phyloP scores from a whole-genome alignment of 1,284 basidiomycete genomes.

The Gomphus sp. region DNA sequence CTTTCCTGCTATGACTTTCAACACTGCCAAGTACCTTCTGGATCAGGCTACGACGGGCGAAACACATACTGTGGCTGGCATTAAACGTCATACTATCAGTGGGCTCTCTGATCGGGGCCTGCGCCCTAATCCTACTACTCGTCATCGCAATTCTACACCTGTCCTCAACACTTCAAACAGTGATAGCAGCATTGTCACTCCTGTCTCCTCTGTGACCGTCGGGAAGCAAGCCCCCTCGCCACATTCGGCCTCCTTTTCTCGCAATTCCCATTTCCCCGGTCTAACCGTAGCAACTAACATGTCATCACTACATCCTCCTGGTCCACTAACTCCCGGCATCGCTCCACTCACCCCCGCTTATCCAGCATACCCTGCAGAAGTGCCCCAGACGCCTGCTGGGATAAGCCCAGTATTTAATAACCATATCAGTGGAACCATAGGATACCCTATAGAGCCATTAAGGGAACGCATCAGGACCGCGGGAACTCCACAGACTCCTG shows the following conservation, averaged over 20 bases:
- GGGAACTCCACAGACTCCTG: conserved; percentile 42
- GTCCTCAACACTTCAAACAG: conserved; percentile 19
- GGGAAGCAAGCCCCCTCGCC: conserved; percentile 24
- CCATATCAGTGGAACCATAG: conserved; percentile 29
- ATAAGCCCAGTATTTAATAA: conserved; percentile 35
- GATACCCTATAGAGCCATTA: conserved; percentile 55
- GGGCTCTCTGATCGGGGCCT: conserved; percentile 15
- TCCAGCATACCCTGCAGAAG: conserved; percentile 50
- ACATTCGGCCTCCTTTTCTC: conserved; percentile 34
- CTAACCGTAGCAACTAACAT: conserved; percentile 10
- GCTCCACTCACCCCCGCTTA: conserved; percentile 59
- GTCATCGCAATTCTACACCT: conserved; percentile 28
- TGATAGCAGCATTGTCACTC: conserved; percentile 15
- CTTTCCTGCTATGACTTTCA: conserved; percentile 34
- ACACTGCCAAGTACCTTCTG: not conserved
- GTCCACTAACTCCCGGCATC: conserved; percentile 13
- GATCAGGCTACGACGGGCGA: conserved; percentile 12
- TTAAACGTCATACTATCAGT: conserved; percentile 48
- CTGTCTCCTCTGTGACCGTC: conserved; percentile 15
- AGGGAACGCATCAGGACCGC: conserved; percentile 36
- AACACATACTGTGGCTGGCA: conserved; percentile 37
- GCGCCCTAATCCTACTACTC: not conserved
- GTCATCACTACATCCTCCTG: conserved; percentile 22
- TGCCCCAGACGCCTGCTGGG: conserved; percentile 39
- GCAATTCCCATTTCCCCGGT: conserved; percentile 28